These are phyloP conservation scores for Garcia nutans DNA, from an alignment of 345 rosid genomes.

Conservation along the genomic window DNA sequence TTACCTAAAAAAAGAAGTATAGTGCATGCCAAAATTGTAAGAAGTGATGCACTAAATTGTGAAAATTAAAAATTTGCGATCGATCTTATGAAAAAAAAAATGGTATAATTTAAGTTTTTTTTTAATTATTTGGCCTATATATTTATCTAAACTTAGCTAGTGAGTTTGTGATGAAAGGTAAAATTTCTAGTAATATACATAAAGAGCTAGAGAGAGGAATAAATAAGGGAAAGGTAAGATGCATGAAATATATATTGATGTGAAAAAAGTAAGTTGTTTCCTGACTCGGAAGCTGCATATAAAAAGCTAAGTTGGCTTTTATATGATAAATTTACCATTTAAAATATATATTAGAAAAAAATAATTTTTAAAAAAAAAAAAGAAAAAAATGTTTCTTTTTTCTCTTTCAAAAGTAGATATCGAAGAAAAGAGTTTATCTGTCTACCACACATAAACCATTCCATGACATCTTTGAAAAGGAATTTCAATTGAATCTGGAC, in stretches of 20 bases:
- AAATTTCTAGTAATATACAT: no score
- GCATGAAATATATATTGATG: constrained; percentile 7
- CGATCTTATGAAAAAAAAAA: background rate
- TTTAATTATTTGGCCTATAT: no score
- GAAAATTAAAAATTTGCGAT: background rate
- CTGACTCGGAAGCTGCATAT: constrained; percentile 6
- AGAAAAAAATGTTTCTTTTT: constrained; percentile 17
- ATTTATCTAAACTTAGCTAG: no score
- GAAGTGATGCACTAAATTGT: background rate
- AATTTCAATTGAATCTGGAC: constrained; percentile 31
- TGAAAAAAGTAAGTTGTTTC: background rate
- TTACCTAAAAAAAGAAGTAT: no score
- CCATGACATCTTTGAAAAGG: constrained; percentile 35
- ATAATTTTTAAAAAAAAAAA: background rate
- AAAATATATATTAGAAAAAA: background rate
- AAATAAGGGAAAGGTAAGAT: background rate
- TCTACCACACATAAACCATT: constrained; percentile 31
- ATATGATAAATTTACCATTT: background rate
- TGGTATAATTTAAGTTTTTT: no score
- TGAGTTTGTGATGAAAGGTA: no score
- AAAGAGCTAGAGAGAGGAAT: no score
- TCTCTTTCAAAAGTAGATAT: constrained; percentile 31
- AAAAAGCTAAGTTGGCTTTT: constrained; percentile 3
- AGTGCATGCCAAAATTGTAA: no score
- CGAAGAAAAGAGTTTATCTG: constrained; percentile 44